These are phyloP conservation scores for Neofusicoccum parvum DNA, from an alignment of 2,329 filamentous ascomycete species.

Conservation along the genomic window DNA sequence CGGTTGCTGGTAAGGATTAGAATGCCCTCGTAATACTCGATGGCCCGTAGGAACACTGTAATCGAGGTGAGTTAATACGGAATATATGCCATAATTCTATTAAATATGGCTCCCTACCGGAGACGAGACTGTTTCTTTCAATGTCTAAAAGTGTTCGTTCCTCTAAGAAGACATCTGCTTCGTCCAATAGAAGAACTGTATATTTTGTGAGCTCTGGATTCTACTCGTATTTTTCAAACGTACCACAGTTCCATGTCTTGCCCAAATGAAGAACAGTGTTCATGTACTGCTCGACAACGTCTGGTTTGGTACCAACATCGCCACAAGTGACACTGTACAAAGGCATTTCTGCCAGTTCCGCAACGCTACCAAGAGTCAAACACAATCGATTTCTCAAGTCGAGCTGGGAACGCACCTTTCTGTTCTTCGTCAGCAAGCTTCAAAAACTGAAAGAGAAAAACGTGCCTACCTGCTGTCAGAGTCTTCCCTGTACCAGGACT, in stretches of 20 bases:
- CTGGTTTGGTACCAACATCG: background rate
- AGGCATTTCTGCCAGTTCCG: background rate
- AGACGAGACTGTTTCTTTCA: slow-evolving; percentile 42
- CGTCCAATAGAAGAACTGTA: slow-evolving; percentile 28
- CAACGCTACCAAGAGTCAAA: background rate
- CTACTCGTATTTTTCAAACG: too few relatives aligned
- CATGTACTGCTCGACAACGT: background rate
- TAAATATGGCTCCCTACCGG: slow-evolving; percentile 6
- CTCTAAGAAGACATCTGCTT: slow-evolving; percentile 64
- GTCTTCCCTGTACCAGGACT: too few relatives aligned
- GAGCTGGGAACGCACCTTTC: too few relatives aligned
- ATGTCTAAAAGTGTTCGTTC: slow-evolving; percentile 43
- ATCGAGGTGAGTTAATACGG: too few relatives aligned
- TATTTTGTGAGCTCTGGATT: too few relatives aligned
- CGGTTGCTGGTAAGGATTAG: slow-evolving; percentile 15
- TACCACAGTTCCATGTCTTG: background rate
- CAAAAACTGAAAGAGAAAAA: accelerated
- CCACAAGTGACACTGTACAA: background rate
- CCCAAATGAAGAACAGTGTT: background rate
- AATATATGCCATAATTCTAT: too few relatives aligned
- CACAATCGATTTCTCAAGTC: too few relatives aligned
- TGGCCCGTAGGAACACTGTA: slow-evolving; percentile 27
- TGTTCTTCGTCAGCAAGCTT: too few relatives aligned
- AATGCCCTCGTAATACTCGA: slow-evolving; percentile 32
- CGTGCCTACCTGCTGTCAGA: too few relatives aligned